phyloP scores from a whole-genome alignment of 192 early-diverging fungal genomes.

The Backusella liffmaniae region DNA sequence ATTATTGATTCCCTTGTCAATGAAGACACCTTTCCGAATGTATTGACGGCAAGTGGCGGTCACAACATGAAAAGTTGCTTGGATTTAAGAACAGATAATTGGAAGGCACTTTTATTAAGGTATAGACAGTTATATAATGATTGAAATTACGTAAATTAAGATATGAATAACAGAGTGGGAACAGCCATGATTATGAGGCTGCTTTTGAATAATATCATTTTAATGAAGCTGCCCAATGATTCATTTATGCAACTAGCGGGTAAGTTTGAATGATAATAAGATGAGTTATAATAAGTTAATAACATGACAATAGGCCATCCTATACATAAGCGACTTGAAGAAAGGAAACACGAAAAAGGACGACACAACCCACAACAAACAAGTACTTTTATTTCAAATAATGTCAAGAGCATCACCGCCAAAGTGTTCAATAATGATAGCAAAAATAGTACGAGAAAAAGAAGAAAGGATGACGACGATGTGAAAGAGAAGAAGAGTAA shows the following conservation, averaged over 20 bases:
- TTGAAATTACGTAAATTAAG: not conserved
- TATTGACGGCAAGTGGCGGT: not conserved
- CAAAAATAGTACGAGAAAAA: not conserved
- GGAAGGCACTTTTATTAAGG: not conserved
- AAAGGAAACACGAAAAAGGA: not conserved
- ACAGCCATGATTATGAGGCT: not conserved
- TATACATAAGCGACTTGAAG: not conserved
- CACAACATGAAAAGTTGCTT: not conserved
- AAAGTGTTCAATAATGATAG: not conserved
- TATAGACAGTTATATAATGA: not conserved
- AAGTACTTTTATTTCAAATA: not conserved
- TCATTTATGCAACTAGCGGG: not conserved
- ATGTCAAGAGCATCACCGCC: not conserved
- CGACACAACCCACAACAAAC: not conserved
- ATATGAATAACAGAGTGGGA: not conserved
- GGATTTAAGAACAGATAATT: not conserved
- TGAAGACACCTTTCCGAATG: not conserved
- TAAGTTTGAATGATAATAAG: not conserved
- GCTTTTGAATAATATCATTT: not conserved
- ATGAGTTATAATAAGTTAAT: not conserved
- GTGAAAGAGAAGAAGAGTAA: not conserved
- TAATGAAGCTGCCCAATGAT: not conserved
- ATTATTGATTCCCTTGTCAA: not conserved
- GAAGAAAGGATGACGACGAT: not conserved
- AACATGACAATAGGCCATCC: not conserved